These are phyloP conservation scores for Talaromyces adpressus DNA, from an alignment of 495 filamentous ascomycete species.

Conservation along the genomic window DNA sequence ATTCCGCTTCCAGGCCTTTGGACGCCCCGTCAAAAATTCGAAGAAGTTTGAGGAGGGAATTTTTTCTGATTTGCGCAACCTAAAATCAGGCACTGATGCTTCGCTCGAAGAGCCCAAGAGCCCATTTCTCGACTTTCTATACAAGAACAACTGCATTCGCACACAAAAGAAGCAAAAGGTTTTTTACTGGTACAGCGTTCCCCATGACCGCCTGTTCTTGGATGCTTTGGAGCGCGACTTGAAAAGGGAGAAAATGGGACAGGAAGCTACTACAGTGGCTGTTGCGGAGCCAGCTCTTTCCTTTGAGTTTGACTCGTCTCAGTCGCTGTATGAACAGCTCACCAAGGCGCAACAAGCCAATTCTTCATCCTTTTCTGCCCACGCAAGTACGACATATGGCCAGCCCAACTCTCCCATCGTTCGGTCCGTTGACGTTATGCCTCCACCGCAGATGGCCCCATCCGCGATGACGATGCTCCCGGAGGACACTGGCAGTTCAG, in stretches of 20 bases:
- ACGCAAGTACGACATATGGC: slow-evolving; percentile 69
- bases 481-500: slow-evolving; percentile 72
- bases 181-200: slow-evolving; percentile 99
- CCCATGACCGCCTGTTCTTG: slow-evolving; percentile 93
- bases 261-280: slow-evolving; percentile 94
- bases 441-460: slow-evolving; percentile 67
- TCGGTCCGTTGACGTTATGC: slow-evolving; percentile 84
- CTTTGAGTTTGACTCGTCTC: slow-evolving; percentile 98
- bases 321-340: slow-evolving; percentile 98
- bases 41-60: slow-evolving; percentile 99
- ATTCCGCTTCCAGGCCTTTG: slow-evolving; percentile 97
- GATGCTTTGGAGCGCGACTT: slow-evolving; percentile 95
- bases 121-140: slow-evolving; percentile 94
- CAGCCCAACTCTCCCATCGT: slow-evolving; percentile 80
- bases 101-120: slow-evolving; percentile 98
- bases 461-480: slow-evolving; percentile 71
- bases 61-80: slow-evolving; percentile 95
- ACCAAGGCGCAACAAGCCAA: slow-evolving; percentile 99
- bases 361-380: slow-evolving; percentile 88
- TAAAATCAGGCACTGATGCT: slow-evolving; percentile 98
- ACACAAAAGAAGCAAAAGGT: slow-evolving; percentile 99
- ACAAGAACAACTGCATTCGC: slow-evolving; percentile 99
- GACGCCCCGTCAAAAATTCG: slow-evolving; percentile 96
- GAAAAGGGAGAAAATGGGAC: slow-evolving; percentile 98
- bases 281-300: slow-evolving; percentile 94